phyloP scores from a whole-genome alignment of 108 stramenopile species.

The Fragilaria crotonensis region DNA sequence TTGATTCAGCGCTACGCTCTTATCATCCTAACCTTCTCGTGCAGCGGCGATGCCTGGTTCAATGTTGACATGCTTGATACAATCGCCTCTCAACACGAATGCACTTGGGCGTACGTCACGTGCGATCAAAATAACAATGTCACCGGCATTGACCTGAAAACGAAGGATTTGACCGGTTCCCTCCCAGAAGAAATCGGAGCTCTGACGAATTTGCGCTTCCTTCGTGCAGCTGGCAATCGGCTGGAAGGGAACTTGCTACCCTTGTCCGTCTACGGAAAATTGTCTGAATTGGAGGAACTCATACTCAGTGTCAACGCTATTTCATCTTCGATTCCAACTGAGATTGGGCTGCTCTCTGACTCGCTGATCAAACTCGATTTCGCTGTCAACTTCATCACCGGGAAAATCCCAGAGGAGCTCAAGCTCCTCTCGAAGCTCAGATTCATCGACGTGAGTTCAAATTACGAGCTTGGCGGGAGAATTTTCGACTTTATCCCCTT shows the following conservation, averaged over 20 bases:
- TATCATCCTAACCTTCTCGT: background rate
- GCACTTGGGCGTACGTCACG: background rate
- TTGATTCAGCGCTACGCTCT: background rate
- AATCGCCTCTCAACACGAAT: background rate
- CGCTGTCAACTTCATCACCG: background rate
- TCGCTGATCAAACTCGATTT: background rate
- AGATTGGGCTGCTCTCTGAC: background rate
- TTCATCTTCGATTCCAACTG: background rate
- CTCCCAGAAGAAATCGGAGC: conserved; percentile 13
- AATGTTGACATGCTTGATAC: background rate
- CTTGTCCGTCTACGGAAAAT: background rate
- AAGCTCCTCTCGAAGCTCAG: background rate
- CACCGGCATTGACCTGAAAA: conserved; percentile 8
- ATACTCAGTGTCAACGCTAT: background rate
- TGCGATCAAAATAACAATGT: background rate
- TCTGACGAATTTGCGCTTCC: conserved; percentile 7
- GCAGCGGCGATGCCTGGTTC: background rate
- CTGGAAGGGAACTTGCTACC: background rate
- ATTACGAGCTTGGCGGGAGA: background rate
- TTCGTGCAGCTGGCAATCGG: background rate
- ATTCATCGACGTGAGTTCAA: background rate
- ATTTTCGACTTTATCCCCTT: background rate
- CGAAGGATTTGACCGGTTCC: conserved; percentile 10
- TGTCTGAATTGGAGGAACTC: background rate
- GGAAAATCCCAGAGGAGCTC: background rate